Conservation (phyloP, 768 basidiomycete species). For the Pisolithus marmoratus region DNA sequence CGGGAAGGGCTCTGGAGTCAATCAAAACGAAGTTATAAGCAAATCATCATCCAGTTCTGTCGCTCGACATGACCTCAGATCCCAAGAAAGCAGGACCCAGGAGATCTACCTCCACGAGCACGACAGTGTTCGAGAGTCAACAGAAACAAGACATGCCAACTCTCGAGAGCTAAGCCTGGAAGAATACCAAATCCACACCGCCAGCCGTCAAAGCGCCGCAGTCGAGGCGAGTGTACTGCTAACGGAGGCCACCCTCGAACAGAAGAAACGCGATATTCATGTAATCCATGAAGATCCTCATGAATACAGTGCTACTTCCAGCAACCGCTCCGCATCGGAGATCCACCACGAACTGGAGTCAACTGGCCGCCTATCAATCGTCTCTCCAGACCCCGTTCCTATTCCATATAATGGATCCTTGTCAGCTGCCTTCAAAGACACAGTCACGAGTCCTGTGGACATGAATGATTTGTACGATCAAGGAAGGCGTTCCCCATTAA, state of each 20-base stretch:
- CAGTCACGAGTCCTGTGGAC: constrained; percentile 30
- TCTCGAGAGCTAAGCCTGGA: constrained; percentile 5
- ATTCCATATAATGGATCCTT: constrained; percentile 39
- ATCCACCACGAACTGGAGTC: constrained; percentile 20
- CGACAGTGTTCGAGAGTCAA: constrained; percentile 5
- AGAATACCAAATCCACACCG: constrained; percentile 8
- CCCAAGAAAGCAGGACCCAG: constrained; percentile 8
- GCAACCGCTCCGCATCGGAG: constrained; percentile 12
- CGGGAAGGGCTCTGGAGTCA: constrained; percentile 8
- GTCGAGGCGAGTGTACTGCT: constrained; percentile 13
- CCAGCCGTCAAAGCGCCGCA: constrained; percentile 10
- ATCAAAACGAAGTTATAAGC: background rate
- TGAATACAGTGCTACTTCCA: constrained; percentile 13
- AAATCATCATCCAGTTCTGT: constrained; percentile 13
- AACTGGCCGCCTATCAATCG: constrained; percentile 21
- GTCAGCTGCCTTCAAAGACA: constrained; percentile 24
- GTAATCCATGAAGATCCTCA: constrained; percentile 24
- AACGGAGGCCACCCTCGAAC: constrained; percentile 13
- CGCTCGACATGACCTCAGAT: constrained; percentile 5
- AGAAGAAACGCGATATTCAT: constrained; percentile 23
- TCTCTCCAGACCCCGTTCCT: constrained; percentile 41
- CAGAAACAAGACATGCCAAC: constrained; percentile 10
- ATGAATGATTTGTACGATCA: constrained; percentile 3
- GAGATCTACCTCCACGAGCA: constrained; percentile 17
- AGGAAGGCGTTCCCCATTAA: constrained; percentile 5